Evolutionary conservation across 345 rosid genomes (phyloP).

Genomic region (sweet orange (Citrus sinensis)): DNA sequence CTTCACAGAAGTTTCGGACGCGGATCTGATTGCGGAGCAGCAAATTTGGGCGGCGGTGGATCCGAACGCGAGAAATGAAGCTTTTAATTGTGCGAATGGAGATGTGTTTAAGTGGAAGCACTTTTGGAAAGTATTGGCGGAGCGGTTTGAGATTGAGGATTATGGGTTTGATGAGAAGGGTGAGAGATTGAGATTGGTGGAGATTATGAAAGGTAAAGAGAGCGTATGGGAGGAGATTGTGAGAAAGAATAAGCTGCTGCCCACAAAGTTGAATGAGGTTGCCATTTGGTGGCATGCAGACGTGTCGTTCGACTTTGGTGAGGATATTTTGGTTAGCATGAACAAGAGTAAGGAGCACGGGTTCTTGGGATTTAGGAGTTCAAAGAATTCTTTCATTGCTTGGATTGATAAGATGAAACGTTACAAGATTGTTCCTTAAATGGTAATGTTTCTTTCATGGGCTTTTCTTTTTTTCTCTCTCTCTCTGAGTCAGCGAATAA

Average conservation of each 20-base stretch:
- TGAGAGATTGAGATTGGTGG: slow-evolving; percentile 45
- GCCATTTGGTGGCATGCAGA: slow-evolving; percentile 68
- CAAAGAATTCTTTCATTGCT: slow-evolving; percentile 31
- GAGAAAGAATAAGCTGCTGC: slow-evolving; percentile 50
- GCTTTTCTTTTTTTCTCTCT: too few species aligned
- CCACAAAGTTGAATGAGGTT: slow-evolving; percentile 51
- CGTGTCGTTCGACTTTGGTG: not conserved
- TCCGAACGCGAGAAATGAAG: slow-evolving; percentile 38
- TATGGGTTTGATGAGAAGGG: slow-evolving; percentile 54
- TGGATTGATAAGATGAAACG: slow-evolving; percentile 78
- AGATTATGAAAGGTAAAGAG: slow-evolving; percentile 68
- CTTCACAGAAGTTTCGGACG: slow-evolving; percentile 51
- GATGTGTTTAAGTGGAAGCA: slow-evolving; percentile 86
- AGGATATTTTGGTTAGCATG: slow-evolving; percentile 32
- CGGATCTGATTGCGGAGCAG: slow-evolving; percentile 5
- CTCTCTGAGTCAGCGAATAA: too few species aligned
- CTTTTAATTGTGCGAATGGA: slow-evolving; percentile 68
- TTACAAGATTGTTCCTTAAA: slow-evolving; percentile 68
- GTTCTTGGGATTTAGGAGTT: too few species aligned
- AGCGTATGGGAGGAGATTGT: slow-evolving; percentile 77
- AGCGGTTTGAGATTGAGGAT: slow-evolving; percentile 78
- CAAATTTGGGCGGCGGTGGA: too few species aligned
- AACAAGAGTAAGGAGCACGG: slow-evolving; percentile 76
- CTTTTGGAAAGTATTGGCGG: slow-evolving; percentile 69
- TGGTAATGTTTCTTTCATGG: too few species aligned